phyloP scores from a whole-genome alignment of 2,329 filamentous ascomycete species.

The Daldinia eschscholtzii region DNA sequence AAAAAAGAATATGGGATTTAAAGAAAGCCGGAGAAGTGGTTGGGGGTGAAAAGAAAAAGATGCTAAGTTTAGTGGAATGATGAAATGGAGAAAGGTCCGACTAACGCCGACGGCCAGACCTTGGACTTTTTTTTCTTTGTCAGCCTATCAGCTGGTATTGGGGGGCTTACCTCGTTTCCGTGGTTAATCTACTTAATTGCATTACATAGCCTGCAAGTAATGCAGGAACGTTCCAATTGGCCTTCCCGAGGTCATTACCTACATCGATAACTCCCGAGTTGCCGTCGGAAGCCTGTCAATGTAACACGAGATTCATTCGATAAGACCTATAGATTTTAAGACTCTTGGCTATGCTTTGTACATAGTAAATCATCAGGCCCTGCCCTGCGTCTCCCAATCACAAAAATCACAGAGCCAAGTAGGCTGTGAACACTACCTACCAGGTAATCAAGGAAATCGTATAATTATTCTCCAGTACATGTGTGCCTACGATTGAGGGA shows the following conservation, averaged over 20 bases:
- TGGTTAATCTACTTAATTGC: constrained; percentile 1
- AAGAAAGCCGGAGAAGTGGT: constrained; percentile 4
- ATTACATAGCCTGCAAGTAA: neutral
- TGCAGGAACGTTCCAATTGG: neutral
- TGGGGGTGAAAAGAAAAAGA: constrained; percentile 12
- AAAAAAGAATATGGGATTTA: constrained; percentile 2
- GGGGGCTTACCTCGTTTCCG: neutral
- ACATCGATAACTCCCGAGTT: neutral
- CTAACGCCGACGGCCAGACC: constrained; percentile 8
- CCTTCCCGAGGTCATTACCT: neutral
- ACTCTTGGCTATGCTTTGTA: too few species aligned
- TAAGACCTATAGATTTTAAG: too few species aligned
- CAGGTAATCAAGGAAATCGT: neutral
- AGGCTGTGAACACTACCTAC: neutral
- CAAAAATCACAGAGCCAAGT: neutral
- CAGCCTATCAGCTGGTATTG: neutral
- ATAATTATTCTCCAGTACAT: neutral
- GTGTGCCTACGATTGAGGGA: neutral
- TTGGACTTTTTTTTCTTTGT: constrained; percentile 1
- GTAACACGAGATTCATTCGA: neutral
- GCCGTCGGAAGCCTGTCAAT: neutral
- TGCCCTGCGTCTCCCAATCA: neutral
- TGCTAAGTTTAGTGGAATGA: constrained; percentile 8
- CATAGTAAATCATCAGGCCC: neutral
- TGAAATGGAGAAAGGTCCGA: constrained; percentile 21